Percentiles rank a stretch among this genome's conserved stretches.
phyloP scores from a whole-genome alignment of 2,329 filamentous ascomycete genomes.

The Alternaria atra region DNA sequence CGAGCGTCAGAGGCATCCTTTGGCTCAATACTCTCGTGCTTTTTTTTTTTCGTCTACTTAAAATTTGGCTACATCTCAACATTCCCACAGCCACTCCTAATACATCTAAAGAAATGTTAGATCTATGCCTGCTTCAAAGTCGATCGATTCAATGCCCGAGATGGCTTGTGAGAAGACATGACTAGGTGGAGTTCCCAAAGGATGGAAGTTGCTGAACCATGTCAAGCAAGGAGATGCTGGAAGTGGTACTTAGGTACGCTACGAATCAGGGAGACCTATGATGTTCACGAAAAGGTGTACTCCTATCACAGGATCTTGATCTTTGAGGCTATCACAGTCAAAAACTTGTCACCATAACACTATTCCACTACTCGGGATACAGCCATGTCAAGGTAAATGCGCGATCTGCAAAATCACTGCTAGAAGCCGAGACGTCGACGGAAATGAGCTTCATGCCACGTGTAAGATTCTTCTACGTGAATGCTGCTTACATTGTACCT shows the following conservation, averaged over 20 bases:
- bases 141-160: neutral
- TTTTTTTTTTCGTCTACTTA: neutral
- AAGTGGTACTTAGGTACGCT: no score
- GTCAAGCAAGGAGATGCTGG: no score
- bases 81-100: neutral
- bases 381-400: rapidly evolving
- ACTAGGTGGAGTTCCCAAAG: neutral
- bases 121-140: neutral
- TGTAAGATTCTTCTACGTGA: no score
- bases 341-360: neutral
- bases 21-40: no score
- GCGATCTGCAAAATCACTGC: neutral
- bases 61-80: no score
- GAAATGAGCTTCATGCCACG: neutral
- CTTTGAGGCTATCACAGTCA: neutral
- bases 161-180: neutral
- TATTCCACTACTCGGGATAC: neutral
- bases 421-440: neutral
- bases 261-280: no score
- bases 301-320: neutral
- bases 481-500: neutral
- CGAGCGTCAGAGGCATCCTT: neutral
- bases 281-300: neutral
- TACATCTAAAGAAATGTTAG: rapidly evolving
- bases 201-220: neutral